Percentiles rank a stretch among this genome's conserved stretches.
Conservation (phyloP, 164 flowering plant genomes). For the Stephania yunnanensis region DNA sequence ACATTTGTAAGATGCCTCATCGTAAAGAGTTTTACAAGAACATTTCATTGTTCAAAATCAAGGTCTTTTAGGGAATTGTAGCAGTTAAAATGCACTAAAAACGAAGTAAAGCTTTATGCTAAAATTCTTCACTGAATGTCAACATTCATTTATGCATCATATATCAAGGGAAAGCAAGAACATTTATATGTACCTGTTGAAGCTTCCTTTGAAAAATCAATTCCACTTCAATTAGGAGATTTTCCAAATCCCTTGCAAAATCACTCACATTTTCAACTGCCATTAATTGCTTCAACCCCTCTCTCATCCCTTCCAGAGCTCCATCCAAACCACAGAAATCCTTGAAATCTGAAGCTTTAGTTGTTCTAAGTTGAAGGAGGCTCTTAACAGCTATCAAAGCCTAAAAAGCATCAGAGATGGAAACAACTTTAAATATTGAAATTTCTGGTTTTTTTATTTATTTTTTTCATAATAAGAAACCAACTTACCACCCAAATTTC, state of each 20-base stretch:
- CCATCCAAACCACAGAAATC: slow-evolving; percentile 58
- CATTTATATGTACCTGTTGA: slow-evolving; percentile 32
- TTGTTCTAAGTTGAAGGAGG: slow-evolving; percentile 55
- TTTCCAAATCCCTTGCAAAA: slow-evolving; percentile 59
- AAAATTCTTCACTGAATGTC: not conserved
- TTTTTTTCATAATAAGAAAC: not conserved
- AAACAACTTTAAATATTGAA: not conserved
- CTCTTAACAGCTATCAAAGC: slow-evolving; percentile 61
- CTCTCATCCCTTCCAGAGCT: slow-evolving; percentile 53
- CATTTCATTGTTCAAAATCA: not conserved
- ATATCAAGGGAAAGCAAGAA: not conserved
- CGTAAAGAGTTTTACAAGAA: not conserved
- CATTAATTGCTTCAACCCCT: slow-evolving; percentile 48
- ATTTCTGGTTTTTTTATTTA: not conserved
- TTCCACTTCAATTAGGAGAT: slow-evolving; percentile 69
- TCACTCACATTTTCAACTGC: slow-evolving; percentile 47
- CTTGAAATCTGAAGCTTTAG: slow-evolving; percentile 48
- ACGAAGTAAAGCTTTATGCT: not conserved
- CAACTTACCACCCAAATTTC: too few relatives aligned
- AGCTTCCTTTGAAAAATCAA: slow-evolving; percentile 45
- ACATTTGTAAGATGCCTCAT: not conserved
- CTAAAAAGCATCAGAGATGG: slow-evolving; percentile 32
- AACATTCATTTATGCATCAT: not conserved
- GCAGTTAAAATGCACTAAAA: not conserved
- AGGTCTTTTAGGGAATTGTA: not conserved